A percentile compares a stretch with the other conserved stretches of the same genome.
These are phyloP conservation scores for Populus tremula DNA, from an alignment of 345 rosid species.

Conservation along the genomic window DNA sequence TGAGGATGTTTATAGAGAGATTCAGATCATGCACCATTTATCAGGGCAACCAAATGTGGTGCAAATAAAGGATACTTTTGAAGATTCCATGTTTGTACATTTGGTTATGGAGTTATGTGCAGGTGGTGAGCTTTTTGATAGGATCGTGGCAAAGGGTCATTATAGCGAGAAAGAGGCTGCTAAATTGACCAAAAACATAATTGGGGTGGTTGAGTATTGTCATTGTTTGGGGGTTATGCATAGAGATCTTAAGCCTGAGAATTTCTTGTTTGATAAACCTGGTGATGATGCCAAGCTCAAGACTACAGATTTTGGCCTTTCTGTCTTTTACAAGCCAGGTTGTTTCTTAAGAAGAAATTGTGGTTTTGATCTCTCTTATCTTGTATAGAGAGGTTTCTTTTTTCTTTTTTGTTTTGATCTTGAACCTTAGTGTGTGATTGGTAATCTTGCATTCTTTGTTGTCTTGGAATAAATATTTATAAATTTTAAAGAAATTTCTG, in stretches of 20 bases:
- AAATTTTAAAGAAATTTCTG: background rate
- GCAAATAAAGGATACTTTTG: constrained; percentile 79
- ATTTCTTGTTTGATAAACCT: constrained; percentile 79
- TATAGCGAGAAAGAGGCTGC: constrained; percentile 92
- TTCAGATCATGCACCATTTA: constrained; percentile 98
- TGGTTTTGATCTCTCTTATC: background rate
- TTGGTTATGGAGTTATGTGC: constrained; percentile 95
- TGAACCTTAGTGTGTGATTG: background rate
- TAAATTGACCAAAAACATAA: constrained; percentile 74
- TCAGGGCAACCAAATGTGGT: constrained; percentile 84
- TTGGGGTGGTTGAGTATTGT: constrained; percentile 86
- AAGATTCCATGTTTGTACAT: constrained; percentile 87
- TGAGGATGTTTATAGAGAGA: constrained; percentile 95
- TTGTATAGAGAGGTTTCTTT: background rate
- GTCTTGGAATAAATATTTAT: background rate
- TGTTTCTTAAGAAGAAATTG: background rate
- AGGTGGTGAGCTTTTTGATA: constrained; percentile 94
- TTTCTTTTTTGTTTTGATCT: background rate
- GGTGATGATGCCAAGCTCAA: constrained; percentile 76
- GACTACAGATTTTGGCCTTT: constrained; percentile 90
- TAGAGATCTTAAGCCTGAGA: constrained; percentile 97
- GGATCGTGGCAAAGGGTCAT: constrained; percentile 89
- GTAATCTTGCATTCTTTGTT: background rate
- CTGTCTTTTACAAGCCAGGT: constrained; percentile 97
- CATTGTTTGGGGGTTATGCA: constrained; percentile 98